These are phyloP conservation scores for Sugiyamaella valdiviana DNA, from an alignment of 805 yeast species.

Conservation along the genomic window DNA sequence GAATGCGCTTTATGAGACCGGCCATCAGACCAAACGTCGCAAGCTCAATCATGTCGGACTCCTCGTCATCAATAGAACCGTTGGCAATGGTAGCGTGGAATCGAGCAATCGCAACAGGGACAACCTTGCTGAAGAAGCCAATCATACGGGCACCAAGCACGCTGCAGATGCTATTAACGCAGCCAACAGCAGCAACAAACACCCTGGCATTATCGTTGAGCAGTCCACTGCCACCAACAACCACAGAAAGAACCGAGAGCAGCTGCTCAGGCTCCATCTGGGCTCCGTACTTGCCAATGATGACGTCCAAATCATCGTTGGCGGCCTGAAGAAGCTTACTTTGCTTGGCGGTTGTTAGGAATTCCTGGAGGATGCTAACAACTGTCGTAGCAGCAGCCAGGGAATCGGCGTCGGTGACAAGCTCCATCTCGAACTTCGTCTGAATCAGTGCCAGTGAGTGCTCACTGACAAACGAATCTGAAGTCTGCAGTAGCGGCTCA, in stretches of 20 bases:
- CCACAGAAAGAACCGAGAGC: constrained; percentile 44
- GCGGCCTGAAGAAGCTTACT: constrained; percentile 59
- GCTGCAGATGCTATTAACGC: constrained; percentile 62
- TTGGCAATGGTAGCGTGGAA: constrained; percentile 39
- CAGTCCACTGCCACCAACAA: constrained; percentile 51
- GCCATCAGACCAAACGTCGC: constrained; percentile 68
- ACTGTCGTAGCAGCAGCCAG: constrained; percentile 43
- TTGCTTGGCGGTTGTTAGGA: constrained; percentile 17
- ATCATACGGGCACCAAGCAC: constrained; percentile 80
- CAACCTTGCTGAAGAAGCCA: constrained; percentile 76
- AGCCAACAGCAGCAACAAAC: constrained; percentile 65
- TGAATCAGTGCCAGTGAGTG: constrained; percentile 59
- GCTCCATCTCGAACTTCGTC: constrained; percentile 64
- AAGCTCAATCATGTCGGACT: constrained; percentile 47
- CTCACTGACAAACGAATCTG: constrained; percentile 47
- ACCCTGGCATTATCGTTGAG: constrained; percentile 52
- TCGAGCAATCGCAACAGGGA: constrained; percentile 64
- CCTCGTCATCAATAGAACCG: constrained; percentile 28
- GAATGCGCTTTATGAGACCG: constrained; percentile 71
- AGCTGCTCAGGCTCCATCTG: constrained; percentile 37
- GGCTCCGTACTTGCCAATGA: constrained; percentile 57
- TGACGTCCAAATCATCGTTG: constrained; percentile 56
- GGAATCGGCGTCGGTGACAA: constrained; percentile 44
- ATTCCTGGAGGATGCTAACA: constrained; percentile 18
- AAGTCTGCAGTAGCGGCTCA: constrained; percentile 33